phyloP scores from a whole-genome alignment of 352 stramenopile genomes.

The Phytopythium vexans region DNA sequence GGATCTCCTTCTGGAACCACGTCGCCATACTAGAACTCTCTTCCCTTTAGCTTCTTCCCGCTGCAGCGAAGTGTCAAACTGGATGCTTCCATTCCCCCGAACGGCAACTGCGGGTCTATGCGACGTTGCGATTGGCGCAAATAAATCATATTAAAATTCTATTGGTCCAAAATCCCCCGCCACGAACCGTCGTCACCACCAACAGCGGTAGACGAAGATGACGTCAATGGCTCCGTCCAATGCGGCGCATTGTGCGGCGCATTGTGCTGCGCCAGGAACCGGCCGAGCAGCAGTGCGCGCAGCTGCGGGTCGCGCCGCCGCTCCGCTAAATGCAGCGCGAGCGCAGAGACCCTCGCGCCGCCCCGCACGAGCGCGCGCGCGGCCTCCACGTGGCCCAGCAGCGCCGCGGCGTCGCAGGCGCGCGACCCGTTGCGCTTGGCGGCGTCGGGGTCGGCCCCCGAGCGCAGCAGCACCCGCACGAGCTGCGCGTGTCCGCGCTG shows the following conservation, averaged over 20 bases:
- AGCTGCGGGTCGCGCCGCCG: constrained; percentile 53
- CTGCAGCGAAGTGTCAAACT: too few species aligned
- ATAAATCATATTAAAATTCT: not conserved
- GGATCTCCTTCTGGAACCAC: constrained; percentile 89
- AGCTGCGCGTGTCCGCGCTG: constrained; percentile 61
- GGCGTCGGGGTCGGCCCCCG: constrained; percentile 46
- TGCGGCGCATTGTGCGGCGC: constrained; percentile 1
- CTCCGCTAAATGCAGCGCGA: constrained; percentile 77
- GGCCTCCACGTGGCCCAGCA: constrained; percentile 61
- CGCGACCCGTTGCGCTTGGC: constrained; percentile 74
- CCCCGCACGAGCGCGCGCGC: constrained; percentile 60
- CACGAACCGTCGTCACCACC: too few species aligned
- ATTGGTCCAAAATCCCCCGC: not conserved
- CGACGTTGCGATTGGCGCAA: not conserved
- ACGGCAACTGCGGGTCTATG: too few species aligned
- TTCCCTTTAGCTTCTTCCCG: not conserved
- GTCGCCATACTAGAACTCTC: constrained; percentile 31
- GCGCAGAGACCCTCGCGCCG: constrained; percentile 54
- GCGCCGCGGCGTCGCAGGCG: constrained; percentile 64
- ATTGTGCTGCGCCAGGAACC: constrained; percentile 64
- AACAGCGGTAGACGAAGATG: too few species aligned
- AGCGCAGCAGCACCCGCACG: constrained; percentile 49
- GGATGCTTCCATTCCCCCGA: too few species aligned
- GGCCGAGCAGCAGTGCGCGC: constrained; percentile 55
- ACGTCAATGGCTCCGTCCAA: too few species aligned